These are phyloP conservation scores for Calocybe gambosa DNA, from an alignment of 1,284 basidiomycete genomes.

Conservation along the genomic window DNA sequence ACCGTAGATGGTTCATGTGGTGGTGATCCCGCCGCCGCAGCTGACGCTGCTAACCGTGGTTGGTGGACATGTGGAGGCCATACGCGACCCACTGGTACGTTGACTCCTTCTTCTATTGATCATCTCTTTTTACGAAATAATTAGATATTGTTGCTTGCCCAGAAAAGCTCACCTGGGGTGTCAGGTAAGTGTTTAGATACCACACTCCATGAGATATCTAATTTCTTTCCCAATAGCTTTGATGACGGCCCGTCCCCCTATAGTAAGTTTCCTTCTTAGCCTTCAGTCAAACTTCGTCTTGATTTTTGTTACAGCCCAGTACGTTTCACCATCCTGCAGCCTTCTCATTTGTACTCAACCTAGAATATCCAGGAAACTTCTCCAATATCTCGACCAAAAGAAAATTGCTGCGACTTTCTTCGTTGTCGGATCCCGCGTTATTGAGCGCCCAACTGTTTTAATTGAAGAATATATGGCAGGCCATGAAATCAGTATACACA, in stretches of 20 bases:
- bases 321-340: constrained; percentile 10
- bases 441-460: constrained; percentile 74
- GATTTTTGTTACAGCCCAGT: constrained; percentile 37
- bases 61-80: constrained; percentile 91
- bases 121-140: not conserved
- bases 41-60: constrained; percentile 54
- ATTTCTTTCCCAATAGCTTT: constrained; percentile 40
- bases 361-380: constrained; percentile 41
- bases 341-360: constrained; percentile 16
- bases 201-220: not conserved
- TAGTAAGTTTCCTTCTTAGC: constrained; percentile 43
- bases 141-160: constrained; percentile 64
- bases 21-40: constrained; percentile 50
- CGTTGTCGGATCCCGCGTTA: constrained; percentile 85
- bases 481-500: constrained; percentile 76
- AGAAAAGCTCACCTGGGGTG: constrained; percentile 75
- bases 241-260: constrained; percentile 83
- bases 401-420: constrained; percentile 84
- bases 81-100: constrained; percentile 48
- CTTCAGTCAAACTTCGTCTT: constrained; percentile 2
- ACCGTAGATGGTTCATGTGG: constrained; percentile 64
- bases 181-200: constrained; percentile 36
- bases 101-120: not conserved
- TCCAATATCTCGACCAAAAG: constrained; percentile 64
- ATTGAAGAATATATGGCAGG: constrained; percentile 82